These are phyloP conservation scores for Gnetum montanum DNA, from an alignment of 75 land plant genomes.

Conservation along the genomic window DNA sequence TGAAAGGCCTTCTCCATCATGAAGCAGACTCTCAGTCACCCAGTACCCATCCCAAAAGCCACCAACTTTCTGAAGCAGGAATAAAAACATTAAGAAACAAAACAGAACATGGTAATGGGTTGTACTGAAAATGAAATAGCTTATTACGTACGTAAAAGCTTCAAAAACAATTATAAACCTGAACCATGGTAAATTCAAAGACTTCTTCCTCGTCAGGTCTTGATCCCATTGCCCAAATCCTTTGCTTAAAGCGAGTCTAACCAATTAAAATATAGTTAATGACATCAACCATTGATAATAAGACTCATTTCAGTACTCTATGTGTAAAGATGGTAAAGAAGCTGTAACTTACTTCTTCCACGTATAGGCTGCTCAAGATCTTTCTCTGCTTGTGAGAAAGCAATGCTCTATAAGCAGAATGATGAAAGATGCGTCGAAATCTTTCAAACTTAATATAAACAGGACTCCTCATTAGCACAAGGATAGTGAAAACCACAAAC, in stretches of 20 bases:
- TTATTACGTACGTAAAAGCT: background rate
- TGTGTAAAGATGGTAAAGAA: too few species aligned
- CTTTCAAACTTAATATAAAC: constrained; percentile 66
- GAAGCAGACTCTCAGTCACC: constrained; percentile 87
- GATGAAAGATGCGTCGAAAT: constrained; percentile 89
- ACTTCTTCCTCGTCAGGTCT: constrained; percentile 90
- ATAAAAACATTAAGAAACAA: constrained; percentile 1
- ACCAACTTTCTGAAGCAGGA: constrained; percentile 62
- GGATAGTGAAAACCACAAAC: too few species aligned
- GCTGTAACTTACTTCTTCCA: constrained; percentile 75
- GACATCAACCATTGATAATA: too few species aligned
- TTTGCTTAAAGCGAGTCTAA: constrained; percentile 87
- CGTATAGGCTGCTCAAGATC: constrained; percentile 73
- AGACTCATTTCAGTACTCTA: too few species aligned
- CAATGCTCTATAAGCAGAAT: constrained; percentile 76
- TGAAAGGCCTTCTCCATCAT: constrained; percentile 73
- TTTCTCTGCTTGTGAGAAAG: constrained; percentile 77
- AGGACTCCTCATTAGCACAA: too few species aligned
- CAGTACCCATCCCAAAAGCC: constrained; percentile 98
- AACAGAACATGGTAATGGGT: background rate
- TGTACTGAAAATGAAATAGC: background rate
- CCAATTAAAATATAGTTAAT: too few species aligned
- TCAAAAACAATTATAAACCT: constrained; percentile 45
- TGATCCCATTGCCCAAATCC: constrained; percentile 73
- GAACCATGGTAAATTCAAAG: constrained; percentile 88